Base-by-base conservation (phyloP, 2,329 filamentous ascomycete species). In the Graphiopsis chlorocephala region DNA sequence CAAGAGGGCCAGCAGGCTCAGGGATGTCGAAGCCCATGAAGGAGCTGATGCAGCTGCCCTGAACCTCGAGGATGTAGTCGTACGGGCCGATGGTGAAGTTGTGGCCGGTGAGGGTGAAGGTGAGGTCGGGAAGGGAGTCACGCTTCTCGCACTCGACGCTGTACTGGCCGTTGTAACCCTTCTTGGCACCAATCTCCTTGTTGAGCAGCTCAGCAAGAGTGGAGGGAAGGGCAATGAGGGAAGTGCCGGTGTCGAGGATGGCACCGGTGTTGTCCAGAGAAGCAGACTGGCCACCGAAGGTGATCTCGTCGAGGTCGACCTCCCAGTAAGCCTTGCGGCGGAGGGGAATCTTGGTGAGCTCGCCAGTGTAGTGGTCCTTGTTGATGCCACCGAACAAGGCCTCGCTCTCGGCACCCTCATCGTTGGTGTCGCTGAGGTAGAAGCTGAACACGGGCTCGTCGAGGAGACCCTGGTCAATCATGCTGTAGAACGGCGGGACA, bases 291-390 rank as follows among this genome's bases (percentile, higher is more conserved):
- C 93, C 86, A 73, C 95, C 96, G 69, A 97, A 92, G 64, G 90
- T 88, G 81, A 99, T 95, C 69, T 92, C 85, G 75, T 98, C 90
- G 67, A 99, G 88, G 75, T 98, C 93, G 64, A 99, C 94, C 86
- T 99, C 95, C 95, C 95, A 99, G 87, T 99, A 99, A 58, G 95
- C 95, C 90, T 98, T 98, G 78, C 95, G 92, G 79, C 95, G 92
- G 72, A 99, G 87, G 63, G 95, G 95, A 72, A 99, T 92, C 79
- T 93, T 96, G 77, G 89, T 91, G 74, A 99, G 86, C 80, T 98
- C 89, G 75, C 95, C 95, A 45, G 85, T 88, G 80, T 86, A 90
- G 84, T 95, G 92, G 76, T 84, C 82, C 82, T 92, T 83, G 79
- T 98, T 89, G 67, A 97, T 81, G 70, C 94, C 94, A 78, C 94